Evolutionary conservation across 1,284 basidiomycete genomes (phyloP).

Genomic region (Microbotryum saponariae): DNA sequence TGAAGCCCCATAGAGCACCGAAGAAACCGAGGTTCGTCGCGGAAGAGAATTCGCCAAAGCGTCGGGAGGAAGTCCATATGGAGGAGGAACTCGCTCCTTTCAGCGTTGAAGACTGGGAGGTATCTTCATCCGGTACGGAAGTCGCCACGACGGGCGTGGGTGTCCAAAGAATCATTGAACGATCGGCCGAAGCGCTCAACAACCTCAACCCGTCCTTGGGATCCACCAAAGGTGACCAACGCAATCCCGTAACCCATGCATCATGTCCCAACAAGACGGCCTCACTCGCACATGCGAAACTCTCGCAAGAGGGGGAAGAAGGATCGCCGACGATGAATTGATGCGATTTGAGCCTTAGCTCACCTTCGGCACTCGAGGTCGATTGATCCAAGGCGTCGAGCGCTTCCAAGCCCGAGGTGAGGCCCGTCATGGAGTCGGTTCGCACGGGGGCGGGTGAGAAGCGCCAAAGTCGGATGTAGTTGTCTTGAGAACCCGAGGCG

Average conservation of each 20-base stretch:
- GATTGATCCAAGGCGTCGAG: conserved; percentile 38
- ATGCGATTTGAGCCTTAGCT: conserved; percentile 26
- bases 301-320: too few species aligned
- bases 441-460: conserved; percentile 35
- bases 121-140: background rate
- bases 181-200: conserved; percentile 82
- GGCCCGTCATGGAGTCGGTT: background rate
- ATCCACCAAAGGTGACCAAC: conserved; percentile 56
- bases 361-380: conserved; percentile 55
- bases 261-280: conserved; percentile 88
- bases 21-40: conserved; percentile 69
- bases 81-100: conserved; percentile 43
- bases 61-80: conserved; percentile 78
- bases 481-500: conserved; percentile 87
- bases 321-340: conserved; percentile 17
- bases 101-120: background rate
- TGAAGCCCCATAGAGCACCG: conserved; percentile 64
- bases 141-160: conserved; percentile 42
- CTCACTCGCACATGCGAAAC: conserved; percentile 62
- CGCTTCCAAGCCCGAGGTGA: background rate
- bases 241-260: conserved; percentile 74
- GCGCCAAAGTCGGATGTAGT: conserved; percentile 82
- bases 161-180: conserved; percentile 85
- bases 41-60: conserved; percentile 85
- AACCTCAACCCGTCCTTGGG: conserved; percentile 45